Base-by-base conservation (phyloP, 305 asterid genomes). In the Fraxinus xanthoxyloides region DNA sequence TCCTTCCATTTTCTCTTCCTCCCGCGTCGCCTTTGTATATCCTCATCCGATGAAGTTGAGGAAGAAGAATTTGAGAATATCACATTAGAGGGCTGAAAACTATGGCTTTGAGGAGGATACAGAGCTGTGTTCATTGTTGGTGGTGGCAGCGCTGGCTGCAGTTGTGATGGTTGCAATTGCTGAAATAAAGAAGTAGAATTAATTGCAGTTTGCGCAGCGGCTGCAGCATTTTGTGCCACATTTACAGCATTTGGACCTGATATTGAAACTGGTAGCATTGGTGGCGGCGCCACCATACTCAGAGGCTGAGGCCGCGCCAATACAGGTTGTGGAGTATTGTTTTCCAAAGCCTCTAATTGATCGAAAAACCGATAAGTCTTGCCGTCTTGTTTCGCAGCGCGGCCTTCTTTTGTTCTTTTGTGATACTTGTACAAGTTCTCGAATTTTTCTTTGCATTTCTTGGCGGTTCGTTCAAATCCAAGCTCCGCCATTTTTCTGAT, bases 401-500 rank as follows among this genome's bases (percentile, higher is more conserved):
- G 94, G 54, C 97, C 94, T 28, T 92, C 98, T 86, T 90, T 93
- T 24, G 99, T 96, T 76, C 98, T 80, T 87, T 90, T 94, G 88
- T 96, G 98, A 85, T 96, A 96, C 80, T 96, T 96, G 88, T 86
- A 93, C 36, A 96, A 97, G 82, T 95, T 94, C 89, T 95, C 99
- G 70, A 94, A 95, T 84, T 95, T 95, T 88, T 96, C 99, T 76
- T 92, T 94, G 87, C 99, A 96, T 87, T 96, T 96, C 94, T 96
- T 96, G 1, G 94, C 83, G 83, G 89, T 94, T 76, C 98, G 83
- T 73, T 91, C 92, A 81, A 80, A 96, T 35, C 99, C 99, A 83
- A 92, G 93, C 85, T 94, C 97, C 40, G 92, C 92, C 97, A 96
- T 89, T 91, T 96, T 96, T 86, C 99, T 95, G 87, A 61, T 26